A percentile compares a stretch with the other conserved stretches of the same genome.
These are phyloP conservation scores for Gomphus bonarii DNA, from an alignment of 1,284 basidiomycete genomes.

Conservation along the genomic window DNA sequence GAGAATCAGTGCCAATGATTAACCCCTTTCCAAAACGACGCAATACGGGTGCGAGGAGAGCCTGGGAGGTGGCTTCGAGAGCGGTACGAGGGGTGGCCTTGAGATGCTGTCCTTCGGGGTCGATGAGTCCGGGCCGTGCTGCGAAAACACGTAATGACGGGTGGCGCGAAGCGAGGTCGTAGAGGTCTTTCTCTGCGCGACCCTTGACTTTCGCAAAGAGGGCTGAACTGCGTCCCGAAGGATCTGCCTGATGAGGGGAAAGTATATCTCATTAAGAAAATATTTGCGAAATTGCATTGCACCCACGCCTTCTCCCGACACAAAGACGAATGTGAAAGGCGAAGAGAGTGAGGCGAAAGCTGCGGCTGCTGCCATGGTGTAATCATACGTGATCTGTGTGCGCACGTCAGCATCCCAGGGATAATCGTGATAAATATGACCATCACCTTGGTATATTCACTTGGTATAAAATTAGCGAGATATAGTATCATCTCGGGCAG, in stretches of 20 bases:
- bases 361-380: constrained; percentile 20
- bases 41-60: not conserved
- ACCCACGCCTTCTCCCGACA: constrained; percentile 21
- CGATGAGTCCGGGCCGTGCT: not conserved
- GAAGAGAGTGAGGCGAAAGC: constrained; percentile 19
- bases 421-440: too few species aligned
- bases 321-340: constrained; percentile 20
- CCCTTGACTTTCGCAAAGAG: constrained; percentile 21
- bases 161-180: constrained; percentile 12
- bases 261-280: too few species aligned
- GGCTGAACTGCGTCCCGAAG: constrained; percentile 10
- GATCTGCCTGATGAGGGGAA: constrained; percentile 12
- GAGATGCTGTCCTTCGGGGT: constrained; percentile 4
- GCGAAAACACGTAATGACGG: not conserved
- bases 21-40: not conserved
- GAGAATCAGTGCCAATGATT: not conserved
- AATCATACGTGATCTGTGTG: constrained; percentile 20
- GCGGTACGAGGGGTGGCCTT: not conserved
- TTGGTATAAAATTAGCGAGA: not conserved
- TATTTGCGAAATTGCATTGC: too few species aligned
- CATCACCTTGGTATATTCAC: not conserved
- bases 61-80: not conserved
- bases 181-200: constrained; percentile 17
- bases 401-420: constrained; percentile 14
- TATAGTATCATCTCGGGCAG: not conserved